Evolutionary conservation across 768 basidiomycete species (phyloP).

Genomic region (Boletus pseudopeckii): DNA sequence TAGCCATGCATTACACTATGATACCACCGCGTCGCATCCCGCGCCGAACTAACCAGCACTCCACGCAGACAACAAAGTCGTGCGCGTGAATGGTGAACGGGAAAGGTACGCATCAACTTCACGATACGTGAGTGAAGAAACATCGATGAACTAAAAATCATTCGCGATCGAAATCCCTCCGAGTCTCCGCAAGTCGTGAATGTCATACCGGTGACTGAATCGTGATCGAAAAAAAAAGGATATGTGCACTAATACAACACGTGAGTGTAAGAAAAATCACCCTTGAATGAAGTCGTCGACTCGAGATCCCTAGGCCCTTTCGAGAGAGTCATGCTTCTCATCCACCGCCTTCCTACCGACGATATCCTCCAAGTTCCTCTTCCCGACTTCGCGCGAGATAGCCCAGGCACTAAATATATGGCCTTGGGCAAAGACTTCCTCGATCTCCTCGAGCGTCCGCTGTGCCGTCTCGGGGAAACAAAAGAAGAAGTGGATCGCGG

Average conservation of each 20-base stretch:
- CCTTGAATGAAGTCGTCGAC: background rate
- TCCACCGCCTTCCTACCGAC: constrained; percentile 16
- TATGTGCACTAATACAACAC: background rate
- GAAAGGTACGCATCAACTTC: background rate
- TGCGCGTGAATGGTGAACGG: background rate
- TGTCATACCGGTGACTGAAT: background rate
- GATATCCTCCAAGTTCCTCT: constrained; percentile 56
- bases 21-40: no score
- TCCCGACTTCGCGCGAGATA: constrained; percentile 57
- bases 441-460: constrained; percentile 73
- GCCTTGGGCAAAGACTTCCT: constrained; percentile 70
- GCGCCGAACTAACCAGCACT: background rate
- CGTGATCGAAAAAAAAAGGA: no score
- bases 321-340: constrained; percentile 7
- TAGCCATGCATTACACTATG: no score
- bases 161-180: background rate
- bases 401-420: constrained; percentile 72
- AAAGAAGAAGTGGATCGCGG: constrained; percentile 69
- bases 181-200: background rate
- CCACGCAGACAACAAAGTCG: no score
- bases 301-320: background rate
- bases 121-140: background rate
- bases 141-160: background rate
- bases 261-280: background rate
- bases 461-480: constrained; percentile 79